Base-by-base conservation (phyloP, 345 rosid genomes). In the Lepidium africanum region DNA sequence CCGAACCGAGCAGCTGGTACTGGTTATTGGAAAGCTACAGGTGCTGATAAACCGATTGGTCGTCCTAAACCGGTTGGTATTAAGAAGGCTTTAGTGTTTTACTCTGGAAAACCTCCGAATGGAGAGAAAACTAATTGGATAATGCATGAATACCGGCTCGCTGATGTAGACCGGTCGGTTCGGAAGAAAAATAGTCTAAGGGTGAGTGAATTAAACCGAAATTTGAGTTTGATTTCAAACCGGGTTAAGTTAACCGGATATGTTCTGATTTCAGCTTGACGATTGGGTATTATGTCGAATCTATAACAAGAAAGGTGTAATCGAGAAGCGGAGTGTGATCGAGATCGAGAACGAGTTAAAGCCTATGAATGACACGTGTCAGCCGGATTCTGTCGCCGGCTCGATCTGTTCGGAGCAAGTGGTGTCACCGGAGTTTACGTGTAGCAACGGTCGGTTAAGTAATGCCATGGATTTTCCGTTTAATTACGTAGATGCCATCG, bases 271-370 rank as follows among this genome's bases (percentile, higher is more conserved):
- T 59, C 11, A 93, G 98, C 79, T 93, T 35, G 98, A 92, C 49
- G 98, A 92, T 83, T 92, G 98, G 98, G 98, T 92, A 50, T 67
- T 92, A 41, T 93, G 96, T 72, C 98, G 98, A 59, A 87, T 93
- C 62, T 88, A 93, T 81, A 90, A 93, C 82, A 93, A 93, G 81
- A 93, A 90, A 72, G 97, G 98, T 19, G 4, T 73, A 3, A 59
- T 87, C 30, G 94, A 88, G 87, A 87, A 78, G 74, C 87, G 25
- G 36, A 63, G 17, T 4, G 70, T 32, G 40, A 55, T 49, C 13
- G 73, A 41, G 40, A 55, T 49, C 13, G 73, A 51, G 50, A 71
- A 61, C 4, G 84, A 72, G 67, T 75, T 84, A 13, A 78, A 48
- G 78, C 63, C 77, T 1, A 23, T 66, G 54, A 39, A 0, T 3